Evolutionary conservation across 1,284 basidiomycete species (phyloP), one percentile per base, ranked within the genome.

Genomic region (Melampsora abietis-canadensis): DNA sequence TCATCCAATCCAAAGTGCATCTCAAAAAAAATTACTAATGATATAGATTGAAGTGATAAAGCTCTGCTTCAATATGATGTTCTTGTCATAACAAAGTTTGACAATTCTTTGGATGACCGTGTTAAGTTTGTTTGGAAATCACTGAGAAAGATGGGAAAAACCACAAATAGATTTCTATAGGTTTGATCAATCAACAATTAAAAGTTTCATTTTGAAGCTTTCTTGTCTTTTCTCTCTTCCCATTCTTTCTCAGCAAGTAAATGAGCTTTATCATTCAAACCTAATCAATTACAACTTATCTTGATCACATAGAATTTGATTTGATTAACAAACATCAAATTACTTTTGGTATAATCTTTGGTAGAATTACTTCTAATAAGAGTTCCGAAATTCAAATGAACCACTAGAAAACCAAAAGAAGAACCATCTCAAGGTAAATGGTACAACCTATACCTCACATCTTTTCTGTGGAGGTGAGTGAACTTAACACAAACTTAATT

Each of bases 331-430:
- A 99, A 95, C 77, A 97, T 95, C 15, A 92, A 92, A 85, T 98
- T 98, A 68, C 85, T 87, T 85, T 98, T 91, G 12, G 88, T 89
- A 83, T 98, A 99, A 81, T 95, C 92, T 77, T 88, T 86, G 65
- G 84, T 85, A 47, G 89, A 86, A 81, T 96, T 88, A 69, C 87
- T 89, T 66, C 96, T 88, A 78, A 99, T 90, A 78, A 99, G 85
- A 2, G 92, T 97, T 44, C 96, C 96, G 84, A 98, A 97, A 86
- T 98, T 98, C 84, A 91, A 93, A 80, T 98, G 94, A 81, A 92
- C 90, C 73, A 96, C 84, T 80, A n/a, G n/a, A n/a, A n/a, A n/a
- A n/a, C 21, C 15, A n/a, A 24, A 12, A n/a, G 10, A 46, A 10
- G n/a, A n/a, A n/a, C n/a, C n/a, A 40, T n/a, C 15, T n/a, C 15